Conservation (phyloP, 805 yeast species). For the Saccharomycopsis sp. region DNA sequence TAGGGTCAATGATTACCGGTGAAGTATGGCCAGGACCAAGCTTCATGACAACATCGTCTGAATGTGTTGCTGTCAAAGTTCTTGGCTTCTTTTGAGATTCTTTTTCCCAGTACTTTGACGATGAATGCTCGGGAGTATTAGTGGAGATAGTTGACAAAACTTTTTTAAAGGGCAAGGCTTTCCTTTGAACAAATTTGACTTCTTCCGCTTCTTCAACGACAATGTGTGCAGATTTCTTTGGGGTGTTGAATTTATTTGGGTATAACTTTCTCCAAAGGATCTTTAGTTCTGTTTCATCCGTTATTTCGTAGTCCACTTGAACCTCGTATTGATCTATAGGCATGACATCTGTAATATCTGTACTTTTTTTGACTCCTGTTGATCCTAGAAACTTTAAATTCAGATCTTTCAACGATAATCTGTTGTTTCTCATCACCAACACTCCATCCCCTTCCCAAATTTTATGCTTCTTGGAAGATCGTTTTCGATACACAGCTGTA, state of each 20-base stretch:
- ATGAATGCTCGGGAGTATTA: conserved; percentile 6
- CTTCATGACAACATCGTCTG: not conserved
- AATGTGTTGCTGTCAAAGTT: not conserved
- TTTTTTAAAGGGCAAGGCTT: not conserved
- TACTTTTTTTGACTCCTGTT: conserved; percentile 3
- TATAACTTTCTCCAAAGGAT: too few species aligned
- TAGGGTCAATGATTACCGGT: conserved; percentile 53
- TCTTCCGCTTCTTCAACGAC: too few species aligned
- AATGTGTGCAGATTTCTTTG: too few species aligned
- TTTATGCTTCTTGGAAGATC: conserved; percentile 68
- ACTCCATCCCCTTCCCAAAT: conserved; percentile 94
- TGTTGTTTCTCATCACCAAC: conserved; percentile 24
- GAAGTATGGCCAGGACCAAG: not conserved
- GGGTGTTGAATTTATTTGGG: too few species aligned
- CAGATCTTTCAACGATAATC: conserved; percentile 14
- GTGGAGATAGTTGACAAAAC: not conserved
- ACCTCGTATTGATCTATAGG: conserved; percentile 52
- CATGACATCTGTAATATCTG: conserved; percentile 23
- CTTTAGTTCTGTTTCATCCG: too few species aligned
- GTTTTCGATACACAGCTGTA: conserved; percentile 59
- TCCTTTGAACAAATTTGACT: not conserved
- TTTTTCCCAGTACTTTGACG: conserved; percentile 9
- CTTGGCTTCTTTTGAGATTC: not conserved
- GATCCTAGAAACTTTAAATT: not conserved
- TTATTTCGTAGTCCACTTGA: conserved; percentile 46